Evolutionary conservation across 2,329 filamentous ascomycete species (phyloP), one percentile per base, ranked within the genome.

Genomic region (Blumeriella jaapii): DNA sequence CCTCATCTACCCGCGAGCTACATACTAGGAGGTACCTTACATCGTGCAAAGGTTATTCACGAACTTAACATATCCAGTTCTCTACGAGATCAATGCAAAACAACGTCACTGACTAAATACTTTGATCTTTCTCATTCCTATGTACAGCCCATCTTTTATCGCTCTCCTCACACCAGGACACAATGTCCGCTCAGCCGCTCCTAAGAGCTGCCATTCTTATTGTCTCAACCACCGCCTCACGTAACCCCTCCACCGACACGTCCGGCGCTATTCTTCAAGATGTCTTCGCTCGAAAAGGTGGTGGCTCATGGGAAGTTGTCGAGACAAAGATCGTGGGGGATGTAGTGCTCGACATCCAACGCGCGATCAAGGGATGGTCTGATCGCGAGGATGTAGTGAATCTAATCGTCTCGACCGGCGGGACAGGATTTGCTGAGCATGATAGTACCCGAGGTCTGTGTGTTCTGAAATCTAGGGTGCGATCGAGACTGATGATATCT

Each of bases 371-470:
- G 41, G 54, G 63, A 8, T 95, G 84, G 83, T 67, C 82, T 0
- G 86, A 94, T 57, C 60, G 67, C 8, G 58, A 69, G 4, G 67
- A 68, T 30, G 58, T 65, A 3, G 57, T 78, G 31, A 89, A 94
- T 58, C 61, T 96, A 39, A 72, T 98, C 40, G 59, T 95, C 29
- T 89, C 86, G 0, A 94, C 85, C 5, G 91, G 91, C 14, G 91
- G 91, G 2, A 98, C 91, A 1, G 91, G 91, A 0, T 98, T 98
- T 59, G 81, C 91, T 6, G 66, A 76, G 8, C 73, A 79, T 36
- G 91, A 98, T 62, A 67, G 71, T 26, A 98, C 91, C 0, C 91
- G 91, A 2, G 91, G 96, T 69, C 84, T 87, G 61, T 56, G 8
- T 5, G 10, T 29, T 34, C 24, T 27, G 4, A 25, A 14, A 19